Conservation (phyloP, 208 protist species). For the Leishmania major region DNA sequence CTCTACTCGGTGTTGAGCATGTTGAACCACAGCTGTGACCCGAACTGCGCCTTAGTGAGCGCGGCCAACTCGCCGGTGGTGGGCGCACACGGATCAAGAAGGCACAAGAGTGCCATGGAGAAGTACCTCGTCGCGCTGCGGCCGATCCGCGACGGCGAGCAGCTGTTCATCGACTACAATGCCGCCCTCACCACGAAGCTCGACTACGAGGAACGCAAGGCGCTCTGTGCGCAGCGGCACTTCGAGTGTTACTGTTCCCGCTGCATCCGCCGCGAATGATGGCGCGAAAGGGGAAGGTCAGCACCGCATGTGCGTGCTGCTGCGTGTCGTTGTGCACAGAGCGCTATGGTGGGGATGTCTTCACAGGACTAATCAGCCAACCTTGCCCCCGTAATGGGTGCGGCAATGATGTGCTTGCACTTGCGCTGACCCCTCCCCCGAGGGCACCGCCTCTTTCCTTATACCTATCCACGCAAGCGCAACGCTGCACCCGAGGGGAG, state of each 20-base stretch:
- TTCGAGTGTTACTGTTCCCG: conserved; percentile 87
- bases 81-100: background rate
- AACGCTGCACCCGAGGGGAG: background rate
- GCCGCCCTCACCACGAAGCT: conserved; percentile 61
- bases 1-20: conserved; percentile 75
- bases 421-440: no score
- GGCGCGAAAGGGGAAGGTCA: background rate
- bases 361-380: background rate
- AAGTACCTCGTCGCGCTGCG: conserved; percentile 56
- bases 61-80: conserved; percentile 10
- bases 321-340: background rate
- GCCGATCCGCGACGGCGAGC: conserved; percentile 81
- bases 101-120: conserved; percentile 12
- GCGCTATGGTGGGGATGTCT: background rate
- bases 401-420: background rate
- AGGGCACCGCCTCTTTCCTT: background rate
- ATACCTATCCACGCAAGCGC: background rate
- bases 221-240: conserved; percentile 81
- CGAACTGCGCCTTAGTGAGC: conserved; percentile 74
- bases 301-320: background rate
- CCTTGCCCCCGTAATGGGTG: background rate
- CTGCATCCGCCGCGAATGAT: conserved; percentile 69
- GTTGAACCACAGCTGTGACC: conserved; percentile 90
- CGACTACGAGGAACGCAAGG: conserved; percentile 72
- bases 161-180: conserved; percentile 91